These are phyloP conservation scores for Stagonosporopsis tanaceti DNA, from an alignment of 2,329 filamentous ascomycete species.

Conservation along the genomic window DNA sequence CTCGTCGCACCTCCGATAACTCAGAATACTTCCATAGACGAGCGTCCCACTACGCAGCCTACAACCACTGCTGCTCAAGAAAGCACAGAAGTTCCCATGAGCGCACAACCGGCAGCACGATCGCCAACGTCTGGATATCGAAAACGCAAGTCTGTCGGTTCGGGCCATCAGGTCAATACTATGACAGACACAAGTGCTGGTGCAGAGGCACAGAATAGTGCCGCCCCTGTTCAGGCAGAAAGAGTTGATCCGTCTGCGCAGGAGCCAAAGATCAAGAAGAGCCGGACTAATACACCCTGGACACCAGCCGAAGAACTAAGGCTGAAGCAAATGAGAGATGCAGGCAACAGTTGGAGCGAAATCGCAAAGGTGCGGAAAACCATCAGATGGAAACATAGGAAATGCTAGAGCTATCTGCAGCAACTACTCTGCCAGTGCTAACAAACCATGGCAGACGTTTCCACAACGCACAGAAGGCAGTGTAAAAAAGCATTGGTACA, in stretches of 20 bases:
- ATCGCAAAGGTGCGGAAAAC: constrained; percentile 81
- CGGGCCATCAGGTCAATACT: constrained; percentile 33
- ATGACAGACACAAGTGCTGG: constrained; percentile 33
- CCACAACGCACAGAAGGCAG: constrained; percentile 93
- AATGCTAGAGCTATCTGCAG: neutral
- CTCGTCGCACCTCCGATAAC: constrained; percentile 35
- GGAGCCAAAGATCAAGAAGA: constrained; percentile 76
- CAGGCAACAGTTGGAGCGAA: constrained; percentile 94
- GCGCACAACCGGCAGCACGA: constrained; percentile 32
- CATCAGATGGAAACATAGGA: neutral
- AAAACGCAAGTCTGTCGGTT: constrained; percentile 48
- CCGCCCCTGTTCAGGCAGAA: constrained; percentile 35
- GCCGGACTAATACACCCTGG: constrained; percentile 98
- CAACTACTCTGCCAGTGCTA: constrained; percentile 15
- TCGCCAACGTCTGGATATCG: constrained; percentile 4
- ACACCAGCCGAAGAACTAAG: constrained; percentile 92
- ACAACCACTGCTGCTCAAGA: constrained; percentile 35
- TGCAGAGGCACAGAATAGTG: constrained; percentile 26
- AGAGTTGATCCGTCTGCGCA: constrained; percentile 36
- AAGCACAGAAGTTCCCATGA: constrained; percentile 27
- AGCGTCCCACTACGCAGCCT: constrained; percentile 41
- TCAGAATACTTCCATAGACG: constrained; percentile 32
- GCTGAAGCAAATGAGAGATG: constrained; percentile 92
- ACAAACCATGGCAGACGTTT: constrained; percentile 71
- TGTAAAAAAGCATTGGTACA: constrained; percentile 99